phyloP scores from a whole-genome alignment of 768 basidiomycete genomes.

The Clavulina sp. region DNA sequence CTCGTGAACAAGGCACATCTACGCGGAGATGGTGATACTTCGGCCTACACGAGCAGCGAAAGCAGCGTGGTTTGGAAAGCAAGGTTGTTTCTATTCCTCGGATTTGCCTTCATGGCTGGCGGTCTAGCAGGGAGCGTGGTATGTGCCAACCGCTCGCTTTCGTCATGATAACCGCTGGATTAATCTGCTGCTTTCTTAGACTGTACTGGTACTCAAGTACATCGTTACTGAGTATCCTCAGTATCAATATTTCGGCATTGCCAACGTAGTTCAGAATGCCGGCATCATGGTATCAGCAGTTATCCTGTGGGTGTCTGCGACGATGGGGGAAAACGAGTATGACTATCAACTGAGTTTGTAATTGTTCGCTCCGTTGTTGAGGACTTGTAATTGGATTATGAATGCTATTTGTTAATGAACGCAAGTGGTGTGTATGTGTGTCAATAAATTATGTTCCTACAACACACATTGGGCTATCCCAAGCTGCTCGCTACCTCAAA shows the following conservation, averaged over 20 bases:
- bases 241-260: slow-evolving; percentile 81
- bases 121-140: slow-evolving; percentile 95
- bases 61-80: slow-evolving; percentile 82
- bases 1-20: slow-evolving; percentile 89
- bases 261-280: slow-evolving; percentile 88
- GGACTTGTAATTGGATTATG: no score
- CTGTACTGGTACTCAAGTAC: slow-evolving; percentile 81
- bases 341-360: slow-evolving; percentile 88
- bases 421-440: no score
- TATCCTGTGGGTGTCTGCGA: slow-evolving; percentile 86
- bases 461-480: no score
- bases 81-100: slow-evolving; percentile 76
- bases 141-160: slow-evolving; percentile 20
- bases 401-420: no score
- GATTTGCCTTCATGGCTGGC: slow-evolving; percentile 94
- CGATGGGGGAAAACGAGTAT: slow-evolving; percentile 56
- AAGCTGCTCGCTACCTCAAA: background rate
- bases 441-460: no score
- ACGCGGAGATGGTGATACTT: slow-evolving; percentile 41
- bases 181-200: slow-evolving; percentile 33
- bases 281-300: slow-evolving; percentile 70
- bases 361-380: no score
- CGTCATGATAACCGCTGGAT: slow-evolving; percentile 1
- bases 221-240: slow-evolving; percentile 52
- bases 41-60: slow-evolving; percentile 46